These are phyloP conservation scores for Neltuma alba DNA, from an alignment of 306 rosid genomes.

Conservation along the genomic window DNA sequence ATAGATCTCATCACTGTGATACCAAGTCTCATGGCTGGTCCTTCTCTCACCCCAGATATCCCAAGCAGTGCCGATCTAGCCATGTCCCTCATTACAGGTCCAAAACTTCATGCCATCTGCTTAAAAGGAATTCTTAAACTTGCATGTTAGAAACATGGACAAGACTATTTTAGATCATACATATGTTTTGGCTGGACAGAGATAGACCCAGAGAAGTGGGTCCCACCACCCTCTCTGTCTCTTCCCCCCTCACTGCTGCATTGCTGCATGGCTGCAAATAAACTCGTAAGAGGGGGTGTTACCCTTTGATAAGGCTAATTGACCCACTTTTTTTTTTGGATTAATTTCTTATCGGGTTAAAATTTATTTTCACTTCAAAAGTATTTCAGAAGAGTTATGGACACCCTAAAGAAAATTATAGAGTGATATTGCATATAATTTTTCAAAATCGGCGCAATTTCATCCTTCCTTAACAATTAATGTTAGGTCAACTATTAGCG, in stretches of 20 bases:
- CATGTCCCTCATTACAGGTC: slow-evolving; percentile 65
- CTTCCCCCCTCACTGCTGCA: neutral
- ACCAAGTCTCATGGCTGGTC: slow-evolving; percentile 68
- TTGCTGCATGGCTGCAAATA: neutral
- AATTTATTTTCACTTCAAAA: neutral
- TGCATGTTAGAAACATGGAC: neutral
- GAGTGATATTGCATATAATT: too few species aligned
- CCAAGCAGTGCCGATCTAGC: slow-evolving; percentile 63
- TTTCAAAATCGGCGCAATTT: neutral
- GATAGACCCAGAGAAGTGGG: neutral
- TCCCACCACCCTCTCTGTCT: neutral
- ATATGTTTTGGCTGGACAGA: neutral
- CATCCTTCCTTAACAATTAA: too few species aligned
- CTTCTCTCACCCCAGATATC: slow-evolving; percentile 67
- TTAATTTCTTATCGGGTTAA: neutral
- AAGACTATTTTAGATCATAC: neutral
- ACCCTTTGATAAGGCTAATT: neutral
- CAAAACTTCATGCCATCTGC: neutral
- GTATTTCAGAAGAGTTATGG: neutral
- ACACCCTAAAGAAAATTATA: neutral
- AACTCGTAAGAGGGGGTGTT: neutral
- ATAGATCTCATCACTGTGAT: slow-evolving; percentile 81
- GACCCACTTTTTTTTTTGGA: neutral
- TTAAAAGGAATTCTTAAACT: too few species aligned
- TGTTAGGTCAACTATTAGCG: too few species aligned